Evolutionary conservation across 2,329 filamentous ascomycete genomes (phyloP).

Genomic region (Scedosporium apiospermum): DNA sequence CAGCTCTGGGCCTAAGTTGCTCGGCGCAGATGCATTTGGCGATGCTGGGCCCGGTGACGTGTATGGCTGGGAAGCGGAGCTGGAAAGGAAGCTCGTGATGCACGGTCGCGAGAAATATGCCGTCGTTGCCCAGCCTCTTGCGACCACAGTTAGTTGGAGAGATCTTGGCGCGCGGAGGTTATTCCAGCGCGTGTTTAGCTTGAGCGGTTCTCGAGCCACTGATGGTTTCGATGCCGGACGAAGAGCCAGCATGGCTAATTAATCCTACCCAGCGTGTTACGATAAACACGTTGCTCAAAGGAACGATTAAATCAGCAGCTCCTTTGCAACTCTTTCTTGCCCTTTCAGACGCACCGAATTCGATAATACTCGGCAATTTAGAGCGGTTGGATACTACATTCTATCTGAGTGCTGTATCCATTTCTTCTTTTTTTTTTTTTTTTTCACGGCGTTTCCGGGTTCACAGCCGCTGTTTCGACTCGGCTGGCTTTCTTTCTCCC

Average conservation of each 20-base stretch:
- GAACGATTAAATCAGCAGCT: too few relatives aligned
- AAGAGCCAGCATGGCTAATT: conserved; percentile 2
- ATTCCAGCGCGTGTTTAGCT: conserved; percentile 29
- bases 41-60: conserved; percentile 24
- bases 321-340: too few relatives aligned
- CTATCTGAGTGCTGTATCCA: too few relatives aligned
- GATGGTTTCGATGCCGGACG: neutral
- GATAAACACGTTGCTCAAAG: too few relatives aligned
- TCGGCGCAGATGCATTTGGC: conserved; percentile 16
- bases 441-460: too few relatives aligned
- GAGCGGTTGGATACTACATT: too few relatives aligned
- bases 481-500: too few relatives aligned
- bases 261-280: neutral
- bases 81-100: conserved; percentile 17
- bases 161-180: conserved; percentile 23
- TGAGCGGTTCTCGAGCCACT: conserved; percentile 8
- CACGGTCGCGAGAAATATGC: conserved; percentile 5
- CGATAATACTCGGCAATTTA: too few relatives aligned
- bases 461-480: too few relatives aligned
- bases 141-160: conserved; percentile 15
- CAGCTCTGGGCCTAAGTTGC: conserved; percentile 12
- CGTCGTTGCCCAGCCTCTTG: neutral
- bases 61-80: conserved; percentile 43
- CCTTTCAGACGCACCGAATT: too few relatives aligned
- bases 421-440: too few relatives aligned